Percentiles rank a stretch among this genome's conserved stretches.
Evolutionary conservation across 345 rosid species (phyloP).

Genomic region (Eucalyptus marginata): DNA sequence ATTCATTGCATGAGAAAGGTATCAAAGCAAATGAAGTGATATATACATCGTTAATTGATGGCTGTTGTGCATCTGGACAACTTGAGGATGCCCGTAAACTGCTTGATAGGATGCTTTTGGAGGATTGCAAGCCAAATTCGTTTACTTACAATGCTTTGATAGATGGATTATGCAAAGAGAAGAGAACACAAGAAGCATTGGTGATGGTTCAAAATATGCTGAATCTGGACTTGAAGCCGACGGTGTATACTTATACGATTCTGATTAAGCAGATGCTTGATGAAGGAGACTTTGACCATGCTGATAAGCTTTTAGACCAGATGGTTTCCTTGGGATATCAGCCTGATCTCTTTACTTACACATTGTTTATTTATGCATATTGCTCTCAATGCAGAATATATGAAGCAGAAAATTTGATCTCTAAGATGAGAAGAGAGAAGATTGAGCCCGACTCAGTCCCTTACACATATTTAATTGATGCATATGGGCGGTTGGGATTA

Average conservation of each 20-base stretch:
- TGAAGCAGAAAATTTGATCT: constrained; percentile 59
- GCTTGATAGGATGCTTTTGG: constrained; percentile 46
- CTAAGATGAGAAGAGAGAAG: constrained; percentile 51
- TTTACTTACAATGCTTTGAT: constrained; percentile 68
- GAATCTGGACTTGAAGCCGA: constrained; percentile 34
- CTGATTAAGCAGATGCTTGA: constrained; percentile 49
- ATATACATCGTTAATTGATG: constrained; percentile 78
- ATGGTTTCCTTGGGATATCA: constrained; percentile 43
- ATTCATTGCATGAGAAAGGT: constrained; percentile 63
- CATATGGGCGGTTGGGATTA: constrained; percentile 50
- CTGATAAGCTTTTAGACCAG: constrained; percentile 30
- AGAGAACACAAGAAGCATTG: constrained; percentile 36
- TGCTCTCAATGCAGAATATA: constrained; percentile 49
- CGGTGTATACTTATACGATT: constrained; percentile 55
- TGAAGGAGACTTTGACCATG: constrained; percentile 53
- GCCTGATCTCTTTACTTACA: constrained; percentile 71
- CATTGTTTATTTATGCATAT: constrained; percentile 56
- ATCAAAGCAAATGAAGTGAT: constrained; percentile 64
- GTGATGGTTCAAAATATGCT: constrained; percentile 38
- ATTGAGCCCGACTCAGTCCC: constrained; percentile 55
- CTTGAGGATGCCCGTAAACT: constrained; percentile 37
- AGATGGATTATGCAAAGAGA: constrained; percentile 54
- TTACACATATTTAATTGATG: constrained; percentile 50
- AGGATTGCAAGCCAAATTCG: constrained; percentile 50
- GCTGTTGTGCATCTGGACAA: constrained; percentile 61